phyloP scores from a whole-genome alignment of 2,329 filamentous ascomycete genomes.

The Fusarium vanettenii region DNA sequence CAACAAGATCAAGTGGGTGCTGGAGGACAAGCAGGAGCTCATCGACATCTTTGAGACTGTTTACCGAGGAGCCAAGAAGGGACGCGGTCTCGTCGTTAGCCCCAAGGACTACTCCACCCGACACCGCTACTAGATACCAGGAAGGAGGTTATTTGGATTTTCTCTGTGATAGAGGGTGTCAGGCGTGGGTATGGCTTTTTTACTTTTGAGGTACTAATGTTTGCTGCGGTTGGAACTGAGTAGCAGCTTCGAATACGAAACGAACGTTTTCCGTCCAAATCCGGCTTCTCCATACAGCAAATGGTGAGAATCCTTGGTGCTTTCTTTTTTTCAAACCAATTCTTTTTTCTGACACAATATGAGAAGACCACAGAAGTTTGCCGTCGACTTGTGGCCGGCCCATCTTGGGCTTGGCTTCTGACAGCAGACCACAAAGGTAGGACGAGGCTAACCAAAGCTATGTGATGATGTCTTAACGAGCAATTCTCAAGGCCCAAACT shows the following conservation, averaged over 20 bases:
- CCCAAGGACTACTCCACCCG: slow-evolving; percentile 73
- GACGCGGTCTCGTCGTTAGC: slow-evolving; percentile 93
- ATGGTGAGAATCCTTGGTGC: slow-evolving; percentile 39
- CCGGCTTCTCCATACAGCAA: slow-evolving; percentile 10
- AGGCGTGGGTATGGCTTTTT: slow-evolving; percentile 10
- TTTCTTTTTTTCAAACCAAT: slow-evolving; percentile 11
- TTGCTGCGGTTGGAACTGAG: slow-evolving; percentile 5
- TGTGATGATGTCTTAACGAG: neutral
- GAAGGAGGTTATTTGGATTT: neutral
- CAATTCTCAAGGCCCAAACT: neutral
- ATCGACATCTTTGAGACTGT: slow-evolving; percentile 99
- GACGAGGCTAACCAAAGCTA: neutral
- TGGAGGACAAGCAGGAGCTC: slow-evolving; percentile 96
- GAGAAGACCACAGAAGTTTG: slow-evolving; percentile 27
- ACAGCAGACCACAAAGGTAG: slow-evolving; percentile 12
- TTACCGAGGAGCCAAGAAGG: slow-evolving; percentile 98
- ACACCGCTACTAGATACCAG: slow-evolving; percentile 36
- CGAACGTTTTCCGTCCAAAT: neutral
- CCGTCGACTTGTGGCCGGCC: neutral
- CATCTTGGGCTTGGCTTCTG: neutral
- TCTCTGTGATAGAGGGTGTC: neutral
- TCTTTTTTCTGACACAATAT: slow-evolving; percentile 30
- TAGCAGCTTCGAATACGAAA: slow-evolving; percentile 28
- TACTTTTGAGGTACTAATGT: slow-evolving; percentile 25
- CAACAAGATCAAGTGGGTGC: slow-evolving; percentile 96